phyloP scores from a whole-genome alignment of 768 basidiomycete species.

The Coprinellus aureogranulatus region DNA sequence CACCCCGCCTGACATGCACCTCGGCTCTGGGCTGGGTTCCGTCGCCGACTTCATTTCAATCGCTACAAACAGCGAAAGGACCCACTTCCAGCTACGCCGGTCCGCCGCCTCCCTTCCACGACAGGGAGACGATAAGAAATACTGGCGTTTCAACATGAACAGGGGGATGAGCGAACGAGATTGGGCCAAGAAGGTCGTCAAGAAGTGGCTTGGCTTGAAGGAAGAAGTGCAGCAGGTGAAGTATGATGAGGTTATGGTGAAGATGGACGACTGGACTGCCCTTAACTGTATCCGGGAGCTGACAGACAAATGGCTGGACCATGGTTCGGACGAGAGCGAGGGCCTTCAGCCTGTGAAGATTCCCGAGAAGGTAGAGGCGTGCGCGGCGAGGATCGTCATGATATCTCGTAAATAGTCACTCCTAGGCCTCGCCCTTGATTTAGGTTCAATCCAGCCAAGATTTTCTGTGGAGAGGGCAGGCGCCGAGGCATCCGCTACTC shows the following conservation, averaged over 20 bases:
- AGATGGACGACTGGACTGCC: constrained; percentile 1
- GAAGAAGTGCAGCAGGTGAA: background rate
- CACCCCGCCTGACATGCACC: background rate
- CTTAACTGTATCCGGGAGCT: background rate
- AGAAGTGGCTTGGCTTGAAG: background rate
- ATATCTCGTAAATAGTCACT: no score
- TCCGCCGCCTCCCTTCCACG: background rate
- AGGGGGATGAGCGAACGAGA: background rate
- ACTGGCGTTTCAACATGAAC: constrained; percentile 6
- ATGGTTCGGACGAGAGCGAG: no score
- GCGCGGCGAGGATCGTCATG: no score
- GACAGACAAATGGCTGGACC: constrained; percentile 2
- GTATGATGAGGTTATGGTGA: constrained; percentile 1
- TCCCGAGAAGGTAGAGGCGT: no score
- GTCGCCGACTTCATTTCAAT: background rate
- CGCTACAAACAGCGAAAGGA: constrained; percentile 1
- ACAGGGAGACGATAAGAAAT: background rate
- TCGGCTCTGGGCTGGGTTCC: background rate
- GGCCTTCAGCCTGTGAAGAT: no score
- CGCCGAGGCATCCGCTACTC: no score
- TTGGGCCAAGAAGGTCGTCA: background rate
- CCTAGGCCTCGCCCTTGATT: no score
- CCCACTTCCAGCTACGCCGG: background rate
- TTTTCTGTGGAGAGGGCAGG: no score
- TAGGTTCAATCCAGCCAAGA: no score